Base-by-base conservation (phyloP, 345 rosid species). In the Dipteronia dyeriana region DNA sequence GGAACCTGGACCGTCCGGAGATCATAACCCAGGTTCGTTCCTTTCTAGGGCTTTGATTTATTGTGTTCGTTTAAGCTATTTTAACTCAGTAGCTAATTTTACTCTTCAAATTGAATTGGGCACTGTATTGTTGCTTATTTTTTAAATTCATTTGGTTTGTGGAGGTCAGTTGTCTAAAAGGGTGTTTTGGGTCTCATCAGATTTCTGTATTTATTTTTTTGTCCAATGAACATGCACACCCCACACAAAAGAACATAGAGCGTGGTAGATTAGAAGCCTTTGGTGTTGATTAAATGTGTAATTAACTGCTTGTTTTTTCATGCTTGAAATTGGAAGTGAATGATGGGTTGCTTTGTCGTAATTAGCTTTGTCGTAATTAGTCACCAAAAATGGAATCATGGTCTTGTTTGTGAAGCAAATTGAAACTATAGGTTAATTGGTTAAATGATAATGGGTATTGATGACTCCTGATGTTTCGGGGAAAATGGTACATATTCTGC, bases 1-100 rank as follows among this genome's bases (percentile, higher is more conserved):
- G 76, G 88, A 83, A 60, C 78, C 86, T 80, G 87, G 82, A 11
- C 79, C 86, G 0, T 75, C 87, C n/a, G 61, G 62, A 63, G 78
- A 80, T 62, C 19, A 57, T 31, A 73, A 79, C 57, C 61, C 86
- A 79, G 87, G 90, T 88, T 43, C 38, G 83, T 75, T 75, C 26
- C 73, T 10, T 59, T 80, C 61, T 74, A 68, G 85, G 83, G 80
- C 83, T 79, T 8, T 34, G 38, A 4, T 34, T 34, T 34, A 34
- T 34, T 34, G 38, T 34, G 38, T 34, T 34, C 38, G 5, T 34
- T 34, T 34, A 34, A 34, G 38, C 6, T 34, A 34, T 34, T 34
- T 34, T 34, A 34, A 34, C 4, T 9, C 19, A 22, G 41, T 45
- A 9, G 63, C 66, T 10, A 62, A 19, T 26, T 22, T 29, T 64